phyloP scores from a whole-genome alignment of 768 basidiomycete species.

The Hypholoma fasciculare region DNA sequence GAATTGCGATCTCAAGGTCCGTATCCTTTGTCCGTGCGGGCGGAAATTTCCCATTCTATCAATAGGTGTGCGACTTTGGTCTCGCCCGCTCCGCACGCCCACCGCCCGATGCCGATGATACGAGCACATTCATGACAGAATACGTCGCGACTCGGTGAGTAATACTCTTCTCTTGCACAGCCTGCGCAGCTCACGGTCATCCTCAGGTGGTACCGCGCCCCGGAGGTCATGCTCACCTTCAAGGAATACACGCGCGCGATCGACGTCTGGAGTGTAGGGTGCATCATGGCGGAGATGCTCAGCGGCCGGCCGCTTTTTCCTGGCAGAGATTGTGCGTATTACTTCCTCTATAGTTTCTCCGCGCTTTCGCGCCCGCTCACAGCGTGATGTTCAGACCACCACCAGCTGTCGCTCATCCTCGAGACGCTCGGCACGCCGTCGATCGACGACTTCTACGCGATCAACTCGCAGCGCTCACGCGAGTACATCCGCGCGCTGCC shows the following conservation, averaged over 20 bases:
- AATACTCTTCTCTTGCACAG: no score
- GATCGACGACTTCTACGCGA: slow-evolving; percentile 94
- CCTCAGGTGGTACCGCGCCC: slow-evolving; percentile 91
- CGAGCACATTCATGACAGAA: slow-evolving; percentile 86
- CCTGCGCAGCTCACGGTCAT: not conserved
- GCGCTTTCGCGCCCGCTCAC: slow-evolving; percentile 9
- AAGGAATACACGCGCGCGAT: slow-evolving; percentile 91
- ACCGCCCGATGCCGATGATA: slow-evolving; percentile 73
- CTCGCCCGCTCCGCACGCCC: slow-evolving; percentile 79
- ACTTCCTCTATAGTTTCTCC: slow-evolving; percentile 1
- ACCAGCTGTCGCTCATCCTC: slow-evolving; percentile 90
- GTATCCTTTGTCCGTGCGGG: not conserved
- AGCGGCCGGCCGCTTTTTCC: slow-evolving; percentile 93
- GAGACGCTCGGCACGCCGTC: slow-evolving; percentile 91
- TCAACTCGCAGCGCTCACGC: slow-evolving; percentile 73
- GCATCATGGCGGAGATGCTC: slow-evolving; percentile 89
- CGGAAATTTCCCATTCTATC: not conserved
- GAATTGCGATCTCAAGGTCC: slow-evolving; percentile 93
- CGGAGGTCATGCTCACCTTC: slow-evolving; percentile 98
- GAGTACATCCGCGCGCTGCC: slow-evolving; percentile 90
- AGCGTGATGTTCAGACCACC: slow-evolving; percentile 61
- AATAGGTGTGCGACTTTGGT: slow-evolving; percentile 83
- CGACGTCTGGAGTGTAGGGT: slow-evolving; percentile 87
- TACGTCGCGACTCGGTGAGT: slow-evolving; percentile 89
- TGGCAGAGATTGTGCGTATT: slow-evolving; percentile 80